Conservation (phyloP, 176 grass and related monocot species). For the Carex parvula region DNA sequence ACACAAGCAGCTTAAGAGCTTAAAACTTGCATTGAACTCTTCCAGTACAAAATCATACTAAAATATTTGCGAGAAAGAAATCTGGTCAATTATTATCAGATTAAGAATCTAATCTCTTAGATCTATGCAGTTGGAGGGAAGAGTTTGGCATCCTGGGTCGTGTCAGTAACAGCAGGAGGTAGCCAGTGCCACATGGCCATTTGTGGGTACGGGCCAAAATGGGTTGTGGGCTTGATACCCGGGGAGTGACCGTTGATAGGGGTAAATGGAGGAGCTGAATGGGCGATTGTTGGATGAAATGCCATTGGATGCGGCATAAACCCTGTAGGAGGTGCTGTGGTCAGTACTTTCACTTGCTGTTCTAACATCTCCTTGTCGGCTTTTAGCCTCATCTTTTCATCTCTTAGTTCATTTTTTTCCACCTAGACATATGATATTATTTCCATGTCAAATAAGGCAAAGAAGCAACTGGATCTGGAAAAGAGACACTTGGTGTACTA, state of each 20-base stretch:
- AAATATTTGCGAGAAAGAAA: not conserved
- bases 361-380: slow-evolving; percentile 42
- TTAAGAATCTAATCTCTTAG: slow-evolving; percentile 9
- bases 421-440: slow-evolving; percentile 16
- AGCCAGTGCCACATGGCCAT: slow-evolving; percentile 38
- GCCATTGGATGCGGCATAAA: slow-evolving; percentile 37
- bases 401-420: slow-evolving; percentile 45
- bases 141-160: slow-evolving; percentile 27
- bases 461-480: not conserved
- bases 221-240: not conserved
- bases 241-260: not conserved
- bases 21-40: slow-evolving; percentile 12
- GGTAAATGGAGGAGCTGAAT: slow-evolving; percentile 11
- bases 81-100: not conserved
- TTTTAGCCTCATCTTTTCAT: slow-evolving; percentile 47
- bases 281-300: slow-evolving; percentile 18
- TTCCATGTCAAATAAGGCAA: not conserved
- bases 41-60: slow-evolving; percentile 17
- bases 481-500: not conserved
- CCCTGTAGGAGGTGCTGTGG: slow-evolving; percentile 20
- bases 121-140: slow-evolving; percentile 35
- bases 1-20: not conserved
- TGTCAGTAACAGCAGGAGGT: slow-evolving; percentile 30
- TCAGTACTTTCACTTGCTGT: slow-evolving; percentile 38
- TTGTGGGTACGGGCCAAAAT: slow-evolving; percentile 21